These are phyloP conservation scores for Phytophthora ohioensis DNA, from an alignment of 352 stramenopile genomes.

Conservation along the genomic window DNA sequence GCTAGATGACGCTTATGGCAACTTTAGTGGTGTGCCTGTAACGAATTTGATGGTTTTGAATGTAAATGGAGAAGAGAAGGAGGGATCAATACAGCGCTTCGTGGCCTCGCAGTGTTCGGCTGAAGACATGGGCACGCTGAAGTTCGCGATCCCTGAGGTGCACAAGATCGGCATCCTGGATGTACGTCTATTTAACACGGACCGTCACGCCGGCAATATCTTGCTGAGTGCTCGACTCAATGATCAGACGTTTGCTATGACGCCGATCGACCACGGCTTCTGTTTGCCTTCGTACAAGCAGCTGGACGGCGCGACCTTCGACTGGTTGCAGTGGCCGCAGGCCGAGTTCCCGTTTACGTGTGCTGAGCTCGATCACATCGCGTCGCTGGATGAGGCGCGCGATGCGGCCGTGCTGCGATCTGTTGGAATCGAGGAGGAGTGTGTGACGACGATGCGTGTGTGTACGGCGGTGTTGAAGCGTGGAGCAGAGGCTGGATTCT, in stretches of 20 bases:
- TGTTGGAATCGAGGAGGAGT: conserved; percentile 84
- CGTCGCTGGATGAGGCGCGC: conserved; percentile 60
- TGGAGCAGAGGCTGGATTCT: conserved; percentile 82
- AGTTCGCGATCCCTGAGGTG: conserved; percentile 86
- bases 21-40: conserved; percentile 86
- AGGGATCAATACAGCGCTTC: conserved; percentile 89
- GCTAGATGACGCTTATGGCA: conserved; percentile 78
- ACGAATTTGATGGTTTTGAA: conserved; percentile 81
- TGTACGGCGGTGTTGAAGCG: conserved; percentile 80
- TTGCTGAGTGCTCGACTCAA: conserved; percentile 61
- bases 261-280: conserved; percentile 91
- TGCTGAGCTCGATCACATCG: conserved; percentile 80
- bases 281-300: conserved; percentile 87
- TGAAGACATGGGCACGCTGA: conserved; percentile 89
- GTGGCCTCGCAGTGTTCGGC: conserved; percentile 84
- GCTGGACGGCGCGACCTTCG: conserved; percentile 82
- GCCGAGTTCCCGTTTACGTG: conserved; percentile 89
- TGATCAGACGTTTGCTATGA: conserved; percentile 85
- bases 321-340: conserved; percentile 91
- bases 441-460: conserved; percentile 84
- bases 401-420: conserved; percentile 73
- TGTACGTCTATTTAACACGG: conserved; percentile 90
- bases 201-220: conserved; percentile 90
- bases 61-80: conserved; percentile 72
- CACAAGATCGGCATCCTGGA: conserved; percentile 92